These are phyloP conservation scores for Talaromyces sp. DNA, from an alignment of 2,329 filamentous ascomycete genomes.

Conservation along the genomic window DNA sequence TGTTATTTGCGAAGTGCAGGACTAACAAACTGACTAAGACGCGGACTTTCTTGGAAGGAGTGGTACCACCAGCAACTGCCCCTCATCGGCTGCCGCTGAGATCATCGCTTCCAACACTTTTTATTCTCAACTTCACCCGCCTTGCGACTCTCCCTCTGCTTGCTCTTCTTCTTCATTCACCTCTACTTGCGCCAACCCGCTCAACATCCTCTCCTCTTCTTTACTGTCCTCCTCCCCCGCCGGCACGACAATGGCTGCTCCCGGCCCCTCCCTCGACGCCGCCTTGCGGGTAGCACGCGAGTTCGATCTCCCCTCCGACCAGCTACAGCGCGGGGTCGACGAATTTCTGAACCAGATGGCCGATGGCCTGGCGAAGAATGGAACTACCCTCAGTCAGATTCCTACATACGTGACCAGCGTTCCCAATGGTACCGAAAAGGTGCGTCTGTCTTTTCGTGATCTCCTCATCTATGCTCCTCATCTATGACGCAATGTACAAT, in stretches of 20 bases:
- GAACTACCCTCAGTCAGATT: slow-evolving; percentile 87
- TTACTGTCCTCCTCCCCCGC: not conserved
- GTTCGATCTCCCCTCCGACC: slow-evolving; percentile 78
- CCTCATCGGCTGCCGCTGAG: slow-evolving; percentile 17
- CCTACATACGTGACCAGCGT: slow-evolving; percentile 95
- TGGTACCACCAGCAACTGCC: slow-evolving; percentile 1
- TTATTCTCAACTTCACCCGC: not conserved
- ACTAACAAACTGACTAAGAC: slow-evolving; percentile 1
- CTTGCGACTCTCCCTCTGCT: not conserved
- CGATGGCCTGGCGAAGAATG: slow-evolving; percentile 75
- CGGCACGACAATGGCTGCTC: slow-evolving; percentile 22
- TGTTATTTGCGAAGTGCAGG: not conserved
- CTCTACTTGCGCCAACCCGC: slow-evolving; percentile 13
- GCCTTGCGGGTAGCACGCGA: slow-evolving; percentile 76
- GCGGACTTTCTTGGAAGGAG: slow-evolving; percentile 8
- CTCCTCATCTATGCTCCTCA: not conserved
- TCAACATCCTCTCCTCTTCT: slow-evolving; percentile 3
- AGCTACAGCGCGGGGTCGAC: slow-evolving; percentile 75
- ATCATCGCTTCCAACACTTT: slow-evolving; percentile 13
- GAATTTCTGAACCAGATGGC: slow-evolving; percentile 88
- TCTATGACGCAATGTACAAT: not conserved
- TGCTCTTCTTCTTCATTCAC: not conserved
- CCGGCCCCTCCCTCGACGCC: slow-evolving; percentile 57
- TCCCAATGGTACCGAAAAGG: slow-evolving; percentile 97
- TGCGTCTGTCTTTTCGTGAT: slow-evolving; percentile 34